Evolutionary conservation across 345 rosid genomes (phyloP), one percentile per base, ranked within the genome.

Genomic region (Linum usitatissimum): DNA sequence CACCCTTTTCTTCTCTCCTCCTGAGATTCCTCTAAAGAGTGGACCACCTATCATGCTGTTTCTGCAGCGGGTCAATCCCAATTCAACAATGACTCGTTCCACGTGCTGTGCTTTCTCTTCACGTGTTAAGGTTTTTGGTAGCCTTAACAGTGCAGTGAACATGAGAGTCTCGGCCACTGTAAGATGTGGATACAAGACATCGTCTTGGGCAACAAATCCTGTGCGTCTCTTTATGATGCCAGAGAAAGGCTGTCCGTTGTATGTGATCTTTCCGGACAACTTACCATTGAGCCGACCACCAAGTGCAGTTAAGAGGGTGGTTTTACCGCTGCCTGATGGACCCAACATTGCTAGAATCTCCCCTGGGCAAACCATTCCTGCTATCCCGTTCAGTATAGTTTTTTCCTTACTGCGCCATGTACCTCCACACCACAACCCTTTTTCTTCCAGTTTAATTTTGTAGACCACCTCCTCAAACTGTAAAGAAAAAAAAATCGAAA

Each of bases 21-120:
- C 99, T 9, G 99, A 93, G 64, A 93, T 86, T 57, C 99, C 99
- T 71, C 99, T 76, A 59, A 93, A 79, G 3, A 93, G 74, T 13
- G 99, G 87, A 14, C 99, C 99, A n/a, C 99, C 99, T 31, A 93
- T 90, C 94, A 93, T 93, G 80, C 91, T 93, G 71, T 79, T 80
- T 62, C 78, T 73, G 77, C 99, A 93, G 48, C 79, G 71, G 53
- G 60, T 75, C 60, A 93, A 59, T 21, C 94, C 94, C 19, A 93
- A 80, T 67, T 93, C 99, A 6, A 78, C 5, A 8, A 93, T 80
- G 17, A 87, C 83, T 60, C 82, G 62, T 67, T 90, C 91, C 40
- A 90, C 97, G 42, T 93, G 96, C 64, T 83, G 78, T 6, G 71
- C 76, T 71, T 93, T 93, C 80, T 90, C 96, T 13, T 74, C 85